Conservation (phyloP, 495 filamentous ascomycete genomes). For the Penicillium chermesinum region DNA sequence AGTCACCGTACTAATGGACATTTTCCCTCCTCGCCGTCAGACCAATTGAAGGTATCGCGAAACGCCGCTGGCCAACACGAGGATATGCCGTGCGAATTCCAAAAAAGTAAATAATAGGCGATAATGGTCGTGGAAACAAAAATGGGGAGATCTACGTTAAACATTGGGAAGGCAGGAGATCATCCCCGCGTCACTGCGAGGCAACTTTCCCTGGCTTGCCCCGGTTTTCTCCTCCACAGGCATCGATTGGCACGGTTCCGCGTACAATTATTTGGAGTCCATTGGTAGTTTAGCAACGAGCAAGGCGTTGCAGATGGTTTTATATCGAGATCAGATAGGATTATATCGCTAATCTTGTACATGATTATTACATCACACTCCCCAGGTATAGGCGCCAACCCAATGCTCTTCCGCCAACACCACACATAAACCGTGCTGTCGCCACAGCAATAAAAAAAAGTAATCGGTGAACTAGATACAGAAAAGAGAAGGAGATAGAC, state of each 20-base stretch:
- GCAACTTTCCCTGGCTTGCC: not conserved
- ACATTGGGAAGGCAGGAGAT: too few species aligned
- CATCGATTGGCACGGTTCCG: too few species aligned
- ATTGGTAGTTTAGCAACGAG: too few species aligned
- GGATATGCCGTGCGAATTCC: too few species aligned
- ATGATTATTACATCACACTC: conserved; percentile 11
- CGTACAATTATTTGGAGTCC: too few species aligned
- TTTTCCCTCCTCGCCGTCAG: not conserved
- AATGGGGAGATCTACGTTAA: not conserved
- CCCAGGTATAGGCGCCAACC: conserved; percentile 17
- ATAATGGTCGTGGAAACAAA: not conserved
- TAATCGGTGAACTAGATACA: conserved; percentile 1
- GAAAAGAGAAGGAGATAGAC: conserved; percentile 4
- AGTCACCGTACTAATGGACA: not conserved
- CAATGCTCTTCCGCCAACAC: conserved; percentile 24
- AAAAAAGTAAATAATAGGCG: not conserved
- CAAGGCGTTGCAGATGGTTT: conserved; percentile 10
- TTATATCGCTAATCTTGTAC: conserved; percentile 10
- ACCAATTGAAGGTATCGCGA: too few species aligned
- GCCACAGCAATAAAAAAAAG: conserved; percentile 14
- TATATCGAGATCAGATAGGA: not conserved
- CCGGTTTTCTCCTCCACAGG: not conserved
- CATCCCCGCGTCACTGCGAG: too few species aligned
- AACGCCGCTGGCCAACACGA: too few species aligned
- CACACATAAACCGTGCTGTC: conserved; percentile 12